phyloP scores from a whole-genome alignment of 2,329 filamentous ascomycete genomes.

The Coniochaeta sp. region DNA sequence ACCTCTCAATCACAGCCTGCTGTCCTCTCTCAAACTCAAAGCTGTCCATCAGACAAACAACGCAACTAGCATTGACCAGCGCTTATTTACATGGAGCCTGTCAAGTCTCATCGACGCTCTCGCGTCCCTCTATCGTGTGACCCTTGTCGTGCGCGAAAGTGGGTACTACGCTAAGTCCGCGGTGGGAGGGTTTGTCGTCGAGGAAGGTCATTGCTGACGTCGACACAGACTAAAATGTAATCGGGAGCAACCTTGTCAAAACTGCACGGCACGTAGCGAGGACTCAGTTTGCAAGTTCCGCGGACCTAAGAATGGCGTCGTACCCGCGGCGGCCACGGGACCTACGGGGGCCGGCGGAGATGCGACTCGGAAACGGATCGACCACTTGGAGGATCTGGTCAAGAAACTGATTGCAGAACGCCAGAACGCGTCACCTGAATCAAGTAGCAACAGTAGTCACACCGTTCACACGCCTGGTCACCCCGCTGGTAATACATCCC shows the following conservation, averaged over 20 bases:
- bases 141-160: conserved; percentile 15
- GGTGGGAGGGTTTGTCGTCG: background rate
- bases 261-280: conserved; percentile 15
- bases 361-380: conserved; percentile 14
- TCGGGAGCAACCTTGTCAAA: conserved; percentile 19
- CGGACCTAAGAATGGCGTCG: conserved; percentile 8
- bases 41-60: background rate
- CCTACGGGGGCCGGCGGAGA: conserved; percentile 4
- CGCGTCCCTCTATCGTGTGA: conserved; percentile 15
- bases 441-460: background rate
- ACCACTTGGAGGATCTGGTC: conserved; percentile 13
- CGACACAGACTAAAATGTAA: conserved; percentile 18
- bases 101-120: conserved; percentile 7
- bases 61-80: background rate
- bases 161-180: background rate
- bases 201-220: background rate
- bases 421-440: background rate
- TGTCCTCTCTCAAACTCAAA: no score
- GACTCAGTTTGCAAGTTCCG: conserved; percentile 14
- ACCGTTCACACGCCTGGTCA: background rate
- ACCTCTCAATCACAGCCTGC: background rate
- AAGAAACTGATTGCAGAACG: conserved; percentile 11
- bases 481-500: background rate
- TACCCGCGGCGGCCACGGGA: background rate
- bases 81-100: conserved; percentile 5